phyloP scores from a whole-genome alignment of 768 basidiomycete genomes.

The Lenzites betulinus region DNA sequence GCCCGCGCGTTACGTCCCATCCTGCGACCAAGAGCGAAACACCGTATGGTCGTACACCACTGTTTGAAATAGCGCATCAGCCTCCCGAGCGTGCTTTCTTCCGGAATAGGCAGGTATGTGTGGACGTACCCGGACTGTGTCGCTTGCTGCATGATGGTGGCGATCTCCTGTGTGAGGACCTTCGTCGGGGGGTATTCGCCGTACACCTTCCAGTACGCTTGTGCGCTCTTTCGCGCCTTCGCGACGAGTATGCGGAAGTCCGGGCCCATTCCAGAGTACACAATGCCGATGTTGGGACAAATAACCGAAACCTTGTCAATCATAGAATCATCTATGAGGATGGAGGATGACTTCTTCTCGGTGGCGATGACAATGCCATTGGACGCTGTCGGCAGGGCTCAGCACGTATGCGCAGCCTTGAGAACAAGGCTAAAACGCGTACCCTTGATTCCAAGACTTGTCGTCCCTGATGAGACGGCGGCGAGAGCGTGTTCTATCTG shows the following conservation, averaged over 20 bases:
- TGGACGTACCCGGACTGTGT: slow-evolving; percentile 91
- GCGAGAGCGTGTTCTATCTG: slow-evolving; percentile 99
- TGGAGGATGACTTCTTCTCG: slow-evolving; percentile 98
- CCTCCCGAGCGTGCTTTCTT: not conserved
- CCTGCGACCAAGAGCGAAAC: slow-evolving; percentile 97
- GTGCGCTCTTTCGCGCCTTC: slow-evolving; percentile 95
- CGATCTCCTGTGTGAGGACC: slow-evolving; percentile 95
- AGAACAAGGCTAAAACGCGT: slow-evolving; percentile 18
- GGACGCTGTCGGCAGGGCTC: slow-evolving; percentile 61
- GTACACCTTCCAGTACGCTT: slow-evolving; percentile 99
- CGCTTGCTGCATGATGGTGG: slow-evolving; percentile 97
- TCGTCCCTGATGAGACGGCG: slow-evolving; percentile 92
- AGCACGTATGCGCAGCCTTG: slow-evolving; percentile 18
- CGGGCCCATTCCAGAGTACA: slow-evolving; percentile 99
- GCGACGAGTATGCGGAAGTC: slow-evolving; percentile 95
- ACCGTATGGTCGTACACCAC: slow-evolving; percentile 98
- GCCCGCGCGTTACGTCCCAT: slow-evolving; percentile 93
- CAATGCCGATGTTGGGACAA: slow-evolving; percentile 98
- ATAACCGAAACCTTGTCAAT: slow-evolving; percentile 97
- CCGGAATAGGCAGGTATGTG: slow-evolving; percentile 3
- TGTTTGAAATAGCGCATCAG: slow-evolving; percentile 38
- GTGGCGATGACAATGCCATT: slow-evolving; percentile 99
- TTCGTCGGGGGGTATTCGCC: slow-evolving; percentile 98
- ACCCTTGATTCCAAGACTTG: slow-evolving; percentile 99
- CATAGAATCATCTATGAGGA: slow-evolving; percentile 97